Evolutionary conservation across 2,329 filamentous ascomycete genomes (phyloP).

Genomic region (Colletotrichum sansevieriae): DNA sequence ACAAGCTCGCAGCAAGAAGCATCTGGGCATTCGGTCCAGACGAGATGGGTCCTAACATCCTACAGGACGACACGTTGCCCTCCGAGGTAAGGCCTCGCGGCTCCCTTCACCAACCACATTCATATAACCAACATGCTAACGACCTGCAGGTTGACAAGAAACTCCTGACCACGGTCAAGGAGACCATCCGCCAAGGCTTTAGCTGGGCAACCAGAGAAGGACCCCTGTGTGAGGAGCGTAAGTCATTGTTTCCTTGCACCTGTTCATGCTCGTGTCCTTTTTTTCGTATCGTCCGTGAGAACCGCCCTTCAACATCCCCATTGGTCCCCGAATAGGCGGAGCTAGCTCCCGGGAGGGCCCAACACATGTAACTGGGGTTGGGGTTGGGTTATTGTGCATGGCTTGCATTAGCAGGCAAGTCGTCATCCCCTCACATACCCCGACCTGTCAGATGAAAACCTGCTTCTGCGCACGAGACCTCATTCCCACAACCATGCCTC

Average conservation of each 20-base stretch:
- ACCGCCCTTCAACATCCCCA: slow-evolving; percentile 6
- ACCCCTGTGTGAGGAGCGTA: slow-evolving; percentile 96
- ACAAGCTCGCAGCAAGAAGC: slow-evolving; percentile 91
- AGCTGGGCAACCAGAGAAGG: slow-evolving; percentile 97
- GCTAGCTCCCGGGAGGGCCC: slow-evolving; percentile 29
- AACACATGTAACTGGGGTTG: slow-evolving; percentile 30
- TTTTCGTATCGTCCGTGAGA: slow-evolving; percentile 31
- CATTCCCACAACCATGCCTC: slow-evolving; percentile 25
- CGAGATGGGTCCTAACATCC: slow-evolving; percentile 92
- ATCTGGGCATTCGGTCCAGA: slow-evolving; percentile 99
- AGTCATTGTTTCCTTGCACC: slow-evolving; percentile 56
- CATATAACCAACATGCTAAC: slow-evolving; percentile 33
- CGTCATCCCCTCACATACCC: slow-evolving; percentile 19
- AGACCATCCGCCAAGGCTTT: slow-evolving; percentile 95
- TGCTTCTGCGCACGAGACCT: slow-evolving; percentile 37
- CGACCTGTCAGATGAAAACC: slow-evolving; percentile 24
- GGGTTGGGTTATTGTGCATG: slow-evolving; percentile 31
- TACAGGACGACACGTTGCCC: slow-evolving; percentile 96
- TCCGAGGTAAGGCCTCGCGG: slow-evolving; percentile 73
- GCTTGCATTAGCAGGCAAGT: slow-evolving; percentile 35
- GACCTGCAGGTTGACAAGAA: slow-evolving; percentile 84
- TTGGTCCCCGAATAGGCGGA: slow-evolving; percentile 29
- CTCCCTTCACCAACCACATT: not conserved
- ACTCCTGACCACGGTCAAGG: slow-evolving; percentile 85
- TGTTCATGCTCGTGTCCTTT: slow-evolving; percentile 34